phyloP scores from a whole-genome alignment of 2,329 filamentous ascomycete species.

The Aspergillus unguis region DNA sequence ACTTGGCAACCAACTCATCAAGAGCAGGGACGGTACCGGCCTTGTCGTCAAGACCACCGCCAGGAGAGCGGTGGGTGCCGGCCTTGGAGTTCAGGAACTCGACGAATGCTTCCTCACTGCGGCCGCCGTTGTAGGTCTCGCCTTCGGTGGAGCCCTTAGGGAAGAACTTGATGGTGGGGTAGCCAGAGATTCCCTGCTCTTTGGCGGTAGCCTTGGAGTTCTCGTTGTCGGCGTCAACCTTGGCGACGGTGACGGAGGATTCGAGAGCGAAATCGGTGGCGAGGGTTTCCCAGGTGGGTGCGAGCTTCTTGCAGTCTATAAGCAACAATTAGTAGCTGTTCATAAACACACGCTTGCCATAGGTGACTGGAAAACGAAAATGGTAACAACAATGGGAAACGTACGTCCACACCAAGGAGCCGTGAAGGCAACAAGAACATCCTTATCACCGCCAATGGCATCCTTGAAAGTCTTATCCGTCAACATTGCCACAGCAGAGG shows the following conservation, averaged over 20 bases:
- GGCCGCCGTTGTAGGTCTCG: constrained; percentile 70
- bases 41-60: constrained; percentile 71
- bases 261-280: constrained; percentile 79
- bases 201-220: constrained; percentile 75
- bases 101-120: constrained; percentile 72
- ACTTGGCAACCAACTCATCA: constrained; percentile 71
- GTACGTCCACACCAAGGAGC: constrained; percentile 97
- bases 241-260: constrained; percentile 77
- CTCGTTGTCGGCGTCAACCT: constrained; percentile 89
- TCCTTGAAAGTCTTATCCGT: constrained; percentile 75
- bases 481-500: constrained; percentile 75
- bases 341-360: not conserved
- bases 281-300: constrained; percentile 83
- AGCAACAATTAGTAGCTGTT: not conserved
- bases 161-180: constrained; percentile 99
- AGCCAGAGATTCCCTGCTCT: constrained; percentile 75
- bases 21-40: constrained; percentile 81
- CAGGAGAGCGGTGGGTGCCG: constrained; percentile 77
- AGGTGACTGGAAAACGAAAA: not conserved
- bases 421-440: constrained; percentile 93
- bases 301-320: constrained; percentile 92
- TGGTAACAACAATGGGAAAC: constrained; percentile 40
- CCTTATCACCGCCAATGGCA: constrained; percentile 76
- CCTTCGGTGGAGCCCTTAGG: constrained; percentile 73
- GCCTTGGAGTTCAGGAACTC: constrained; percentile 83